These are phyloP conservation scores for Malassezia sympodialis DNA, from an alignment of 1,284 basidiomycete genomes.

Conservation along the genomic window DNA sequence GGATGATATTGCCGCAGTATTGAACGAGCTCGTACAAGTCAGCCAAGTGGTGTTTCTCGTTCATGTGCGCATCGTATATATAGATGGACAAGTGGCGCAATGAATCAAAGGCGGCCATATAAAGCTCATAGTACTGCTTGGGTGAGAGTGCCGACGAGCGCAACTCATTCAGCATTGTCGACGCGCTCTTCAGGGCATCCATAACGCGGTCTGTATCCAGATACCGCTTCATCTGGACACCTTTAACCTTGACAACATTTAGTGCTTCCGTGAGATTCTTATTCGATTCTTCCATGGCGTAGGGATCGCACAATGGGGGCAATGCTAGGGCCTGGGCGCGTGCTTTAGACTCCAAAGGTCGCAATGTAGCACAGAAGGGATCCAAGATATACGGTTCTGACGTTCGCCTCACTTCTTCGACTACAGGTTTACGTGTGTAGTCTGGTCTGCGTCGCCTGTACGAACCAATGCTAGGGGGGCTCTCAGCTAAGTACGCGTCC, in stretches of 20 bases:
- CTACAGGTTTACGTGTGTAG: not conserved
- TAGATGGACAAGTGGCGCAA: slow-evolving; percentile 45
- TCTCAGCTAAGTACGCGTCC: not conserved
- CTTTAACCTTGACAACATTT: slow-evolving; percentile 45
- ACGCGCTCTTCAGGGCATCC: slow-evolving; percentile 46
- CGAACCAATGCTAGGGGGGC: not conserved
- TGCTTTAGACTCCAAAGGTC: not conserved
- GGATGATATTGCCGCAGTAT: slow-evolving; percentile 47
- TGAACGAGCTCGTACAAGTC: slow-evolving; percentile 48
- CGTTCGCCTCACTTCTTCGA: not conserved
- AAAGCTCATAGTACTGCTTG: slow-evolving; percentile 47
- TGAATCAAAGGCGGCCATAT: slow-evolving; percentile 47
- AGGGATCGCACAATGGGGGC: not conserved
- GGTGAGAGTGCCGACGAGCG: slow-evolving; percentile 40
- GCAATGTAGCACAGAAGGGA: not conserved
- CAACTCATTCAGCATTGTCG: slow-evolving; percentile 45
- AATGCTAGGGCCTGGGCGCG: not conserved
- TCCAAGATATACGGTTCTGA: not conserved
- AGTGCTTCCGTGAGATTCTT: slow-evolving; percentile 43
- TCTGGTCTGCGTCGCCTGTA: slow-evolving; percentile 5
- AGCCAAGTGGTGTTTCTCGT: slow-evolving; percentile 44
- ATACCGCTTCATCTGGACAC: slow-evolving; percentile 45
- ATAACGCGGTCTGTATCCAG: slow-evolving; percentile 43
- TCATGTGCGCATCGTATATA: slow-evolving; percentile 43
- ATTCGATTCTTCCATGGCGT: slow-evolving; percentile 41